A percentile compares a stretch with the other conserved stretches of the same genome.
phyloP scores from a whole-genome alignment of 2,329 filamentous ascomycete genomes.

The Hypocreales sp. region DNA sequence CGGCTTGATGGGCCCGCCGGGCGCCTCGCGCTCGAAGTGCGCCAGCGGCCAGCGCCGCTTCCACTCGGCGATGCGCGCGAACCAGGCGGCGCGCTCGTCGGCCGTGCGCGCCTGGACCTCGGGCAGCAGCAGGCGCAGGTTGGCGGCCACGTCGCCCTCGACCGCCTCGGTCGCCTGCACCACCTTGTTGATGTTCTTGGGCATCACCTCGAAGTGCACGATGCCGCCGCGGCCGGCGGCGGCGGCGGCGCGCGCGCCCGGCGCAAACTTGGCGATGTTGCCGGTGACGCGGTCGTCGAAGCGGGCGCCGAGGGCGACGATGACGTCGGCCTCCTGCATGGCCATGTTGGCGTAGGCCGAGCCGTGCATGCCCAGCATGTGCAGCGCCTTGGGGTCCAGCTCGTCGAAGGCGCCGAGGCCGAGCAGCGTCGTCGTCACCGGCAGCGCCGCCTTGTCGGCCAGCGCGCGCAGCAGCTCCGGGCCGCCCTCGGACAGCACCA shows the following conservation, averaged over 20 bases:
- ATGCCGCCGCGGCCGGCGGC: slow-evolving; percentile 81
- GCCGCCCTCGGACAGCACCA: slow-evolving; percentile 67
- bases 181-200: slow-evolving; percentile 99
- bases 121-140: slow-evolving; percentile 62
- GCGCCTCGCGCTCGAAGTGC: slow-evolving; percentile 64
- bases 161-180: slow-evolving; percentile 92
- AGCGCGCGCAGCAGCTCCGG: slow-evolving; percentile 68
- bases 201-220: slow-evolving; percentile 95
- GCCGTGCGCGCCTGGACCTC: slow-evolving; percentile 46
- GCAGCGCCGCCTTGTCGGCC: slow-evolving; percentile 80
- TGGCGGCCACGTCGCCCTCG: slow-evolving; percentile 78
- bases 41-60: slow-evolving; percentile 79
- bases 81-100: slow-evolving; percentile 67
- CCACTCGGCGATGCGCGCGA: slow-evolving; percentile 77
- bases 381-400: slow-evolving; percentile 80
- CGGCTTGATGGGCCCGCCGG: slow-evolving; percentile 76
- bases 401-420: slow-evolving; percentile 88
- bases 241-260: slow-evolving; percentile 71
- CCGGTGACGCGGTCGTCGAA: slow-evolving; percentile 93
- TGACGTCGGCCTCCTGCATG: slow-evolving; percentile 91
- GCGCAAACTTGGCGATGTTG: slow-evolving; percentile 74
- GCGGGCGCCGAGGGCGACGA: slow-evolving; percentile 83
- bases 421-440: slow-evolving; percentile 90
- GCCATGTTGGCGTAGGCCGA: slow-evolving; percentile 95
- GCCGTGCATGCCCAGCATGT: slow-evolving; percentile 99